Evolutionary conservation across 352 stramenopile species (phyloP), one percentile per base, ranked within the genome.

Genomic region (Phytopythium oedochilum): DNA sequence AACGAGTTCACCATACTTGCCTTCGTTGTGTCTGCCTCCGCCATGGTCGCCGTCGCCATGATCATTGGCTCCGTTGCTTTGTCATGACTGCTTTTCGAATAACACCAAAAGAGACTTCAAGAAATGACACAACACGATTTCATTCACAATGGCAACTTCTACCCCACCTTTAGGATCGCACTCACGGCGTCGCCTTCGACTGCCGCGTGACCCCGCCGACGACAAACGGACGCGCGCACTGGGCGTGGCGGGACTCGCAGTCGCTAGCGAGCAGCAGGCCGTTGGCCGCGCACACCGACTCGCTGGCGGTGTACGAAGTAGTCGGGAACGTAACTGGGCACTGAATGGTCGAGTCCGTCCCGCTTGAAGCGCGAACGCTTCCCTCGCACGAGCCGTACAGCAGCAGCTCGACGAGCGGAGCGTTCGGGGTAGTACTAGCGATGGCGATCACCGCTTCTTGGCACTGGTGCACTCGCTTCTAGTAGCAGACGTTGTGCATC

Each of bases 241-340:
- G 71, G 1, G 77, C 77, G 23, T 78, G 60, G 4, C 70, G 70
- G 42, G 85, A 88, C 1, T 76, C 42, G 36, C 74, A 88, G 17
- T 80, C 68, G 59, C 84, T 88, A 5, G 61, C 68, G 51, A 84
- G 86, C 12, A 86, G 32, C 20, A 70, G 32, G 42, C 74, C 74
- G 43, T 72, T 85, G 20, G 73, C 80, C 8, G 52, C 74, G 20
- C 77, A 88, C 28, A 88, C 70, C 0, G 71, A 72, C 2, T 45
- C 59, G 55, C 70, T 40, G 56, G 62, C 38, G 73, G 51, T 5
- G 67, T 74, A 54, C 72, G 84, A 5, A 8, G 22, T 11, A 9
- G 22, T 31, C 43, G 43, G 43, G 31, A 53, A 14, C 59, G 43
- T 28, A 8, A 8, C 29, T 5, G 76, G 73, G 40, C 76, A 87